Evolutionary conservation across 2,329 filamentous ascomycete genomes (phyloP), one percentile per base, ranked within the genome.

Genomic region (Xylariales sp.): DNA sequence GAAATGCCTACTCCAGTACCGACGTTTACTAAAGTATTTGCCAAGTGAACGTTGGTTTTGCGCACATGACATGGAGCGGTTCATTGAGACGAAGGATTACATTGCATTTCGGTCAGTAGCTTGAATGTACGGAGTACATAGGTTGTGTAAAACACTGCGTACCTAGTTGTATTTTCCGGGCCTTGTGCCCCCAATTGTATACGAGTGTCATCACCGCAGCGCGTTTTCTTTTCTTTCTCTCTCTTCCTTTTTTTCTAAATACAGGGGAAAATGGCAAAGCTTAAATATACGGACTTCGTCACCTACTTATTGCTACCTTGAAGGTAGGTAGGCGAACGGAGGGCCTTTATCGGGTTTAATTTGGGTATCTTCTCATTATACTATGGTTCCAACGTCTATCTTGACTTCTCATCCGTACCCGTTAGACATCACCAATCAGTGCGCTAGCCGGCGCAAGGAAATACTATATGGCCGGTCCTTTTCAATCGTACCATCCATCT

Each of bases 341-440:
- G 28, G 36, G 4, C 2, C 34, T 45, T 28, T 5, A 45, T 45
- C 10, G 8, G 12, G 3, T 32, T 7, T 48, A 9, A 10, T 56
- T 65, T 32, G 66, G 63, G 63, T 67, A 67, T 67, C 54, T 63
- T 67, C 50, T 60, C 54, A 67, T 69, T 63, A 23, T 23, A 69
- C 36, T 46, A 57, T 49, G 39, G 30, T 45, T 48, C 39, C 34
- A 41, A 46, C 16, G 14, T 45, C 63, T 62, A 56, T 46, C 18
- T 34, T 49, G 36, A 55, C 57, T 10, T 56, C n/a, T 39, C 12
- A 10, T 41, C 12, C 39, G 9, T 41, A 14, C 39, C 39, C 39
- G 9, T 14, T 41, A 30, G 16, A 56, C 50, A 36, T 23, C 52
- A 16, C 18, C 28, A 12, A 34, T 43, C 23, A 46, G 12, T 46